Percentiles rank a stretch among this genome's conserved stretches.
Conservation (phyloP, 495 filamentous ascomycete species). For the Lepraria neglecta region DNA sequence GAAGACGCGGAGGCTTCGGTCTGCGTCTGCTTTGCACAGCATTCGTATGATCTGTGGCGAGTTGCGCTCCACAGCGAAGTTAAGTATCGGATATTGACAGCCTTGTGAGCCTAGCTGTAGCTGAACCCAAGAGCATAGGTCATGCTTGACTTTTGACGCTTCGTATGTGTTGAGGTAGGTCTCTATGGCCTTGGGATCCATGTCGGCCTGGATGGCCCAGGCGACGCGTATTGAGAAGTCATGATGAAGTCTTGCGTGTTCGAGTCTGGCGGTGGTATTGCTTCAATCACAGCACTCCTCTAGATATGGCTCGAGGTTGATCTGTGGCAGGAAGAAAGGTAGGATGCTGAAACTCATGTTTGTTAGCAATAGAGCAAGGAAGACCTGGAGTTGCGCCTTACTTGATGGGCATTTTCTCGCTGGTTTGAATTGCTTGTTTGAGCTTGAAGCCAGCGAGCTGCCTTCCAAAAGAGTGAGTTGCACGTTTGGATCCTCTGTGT, state of each 20-base stretch:
- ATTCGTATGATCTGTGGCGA: constrained; percentile 13
- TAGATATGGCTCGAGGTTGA: not conserved
- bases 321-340: constrained; percentile 15
- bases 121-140: not conserved
- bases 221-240: constrained; percentile 7
- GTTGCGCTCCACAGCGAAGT: constrained; percentile 23
- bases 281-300: constrained; percentile 1
- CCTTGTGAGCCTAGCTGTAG: not conserved
- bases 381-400: no score
- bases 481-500: no score
- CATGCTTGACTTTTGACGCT: not conserved
- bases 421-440: no score
- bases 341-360: not conserved
- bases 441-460: no score
- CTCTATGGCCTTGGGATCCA: constrained; percentile 7
- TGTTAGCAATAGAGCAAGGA: no score
- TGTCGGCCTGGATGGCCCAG: constrained; percentile 17
- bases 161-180: constrained; percentile 16
- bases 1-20: constrained; percentile 6
- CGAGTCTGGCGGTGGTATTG: not conserved
- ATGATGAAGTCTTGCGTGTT: constrained; percentile 15
- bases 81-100: constrained; percentile 11
- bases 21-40: constrained; percentile 18
- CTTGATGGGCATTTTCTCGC: no score
- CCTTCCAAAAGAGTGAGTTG: no score